Base-by-base conservation (phyloP, 371 early-diverging fungal genomes). In the Mucor indicus region DNA sequence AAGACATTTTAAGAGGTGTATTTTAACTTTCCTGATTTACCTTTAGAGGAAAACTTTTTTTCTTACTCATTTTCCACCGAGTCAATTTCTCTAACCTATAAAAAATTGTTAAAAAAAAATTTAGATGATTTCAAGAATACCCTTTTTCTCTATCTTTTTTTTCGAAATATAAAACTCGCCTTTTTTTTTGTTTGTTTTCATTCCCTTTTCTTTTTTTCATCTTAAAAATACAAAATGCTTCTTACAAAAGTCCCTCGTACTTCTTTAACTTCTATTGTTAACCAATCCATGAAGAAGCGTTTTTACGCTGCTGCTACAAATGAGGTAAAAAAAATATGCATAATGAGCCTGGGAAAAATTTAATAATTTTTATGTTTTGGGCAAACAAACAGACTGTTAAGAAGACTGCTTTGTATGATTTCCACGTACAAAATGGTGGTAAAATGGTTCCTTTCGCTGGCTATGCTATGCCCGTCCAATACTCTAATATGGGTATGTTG, bases 381-480 rank as follows among this genome's bases (percentile, higher is more conserved):
- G 15, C 15, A 32, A 40, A 33, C 27, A 17, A 37, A 27, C 48
- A 75, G 72, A 40, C 55, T 31, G 21, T 83, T 51, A 82, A 85
- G 62, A 85, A 83, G 67, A 98, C 98, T 3, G 82, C 91, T 5
- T 78, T 98, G 20, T 86, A 95, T 66, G 94, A 94, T 63, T 92
- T 93, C 61, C 97, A 96, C 68, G 80, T 93, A 22, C 50, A 81
- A 59, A 75, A 93, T 43, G 95, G 95, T 19, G 98, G 91, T 38
- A 93, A 92, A 78, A 95, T 98, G 92, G 98, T 94, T 23, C 91
- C 92, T 16, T 98, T 94, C 77, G 98, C 96, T 44, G 98, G 98
- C 3, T 97, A 93, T 85, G 71, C 79, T 47, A 96, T 98, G 96
- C 98, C 98, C 36, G 87, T 98, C 31, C 86, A 87, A 62, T 98